These are phyloP conservation scores for Fragaria iinumae DNA, from an alignment of 306 rosid genomes.

Conservation along the genomic window DNA sequence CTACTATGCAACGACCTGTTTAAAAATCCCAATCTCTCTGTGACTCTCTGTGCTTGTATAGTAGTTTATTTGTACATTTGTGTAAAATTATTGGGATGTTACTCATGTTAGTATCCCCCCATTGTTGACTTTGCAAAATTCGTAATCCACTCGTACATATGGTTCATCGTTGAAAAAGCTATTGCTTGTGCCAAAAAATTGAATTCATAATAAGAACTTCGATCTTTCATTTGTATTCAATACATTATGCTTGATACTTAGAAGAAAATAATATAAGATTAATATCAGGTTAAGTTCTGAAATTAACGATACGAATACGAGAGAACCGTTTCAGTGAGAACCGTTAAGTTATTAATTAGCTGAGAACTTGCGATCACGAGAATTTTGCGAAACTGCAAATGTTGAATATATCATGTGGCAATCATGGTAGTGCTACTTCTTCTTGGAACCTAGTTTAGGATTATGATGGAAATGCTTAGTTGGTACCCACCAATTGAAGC, in stretches of 20 bases:
- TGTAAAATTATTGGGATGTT: neutral
- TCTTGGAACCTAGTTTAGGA: constrained; percentile 40
- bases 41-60: neutral
- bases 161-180: neutral
- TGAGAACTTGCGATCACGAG: too few relatives aligned
- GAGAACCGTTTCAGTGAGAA: too few relatives aligned
- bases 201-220: too few relatives aligned
- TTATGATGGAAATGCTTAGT: constrained; percentile 41
- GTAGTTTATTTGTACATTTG: neutral
- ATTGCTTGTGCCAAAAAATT: neutral
- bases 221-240: neutral
- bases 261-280: too few relatives aligned
- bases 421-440: constrained; percentile 30
- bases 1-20: constrained; percentile 19
- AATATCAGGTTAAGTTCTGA: too few relatives aligned
- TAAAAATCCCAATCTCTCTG: constrained; percentile 1
- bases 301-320: too few relatives aligned
- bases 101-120: neutral
- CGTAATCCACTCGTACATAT: constrained; percentile 5
- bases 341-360: rapidly evolving
- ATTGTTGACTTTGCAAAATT: constrained; percentile 9
- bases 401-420: constrained; percentile 33
- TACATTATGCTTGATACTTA: too few relatives aligned
- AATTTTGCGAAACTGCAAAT: neutral
- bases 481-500: constrained; percentile 39